These are phyloP conservation scores for Sarocladium brachiariae DNA, from an alignment of 2,329 filamentous ascomycete genomes.

Conservation along the genomic window DNA sequence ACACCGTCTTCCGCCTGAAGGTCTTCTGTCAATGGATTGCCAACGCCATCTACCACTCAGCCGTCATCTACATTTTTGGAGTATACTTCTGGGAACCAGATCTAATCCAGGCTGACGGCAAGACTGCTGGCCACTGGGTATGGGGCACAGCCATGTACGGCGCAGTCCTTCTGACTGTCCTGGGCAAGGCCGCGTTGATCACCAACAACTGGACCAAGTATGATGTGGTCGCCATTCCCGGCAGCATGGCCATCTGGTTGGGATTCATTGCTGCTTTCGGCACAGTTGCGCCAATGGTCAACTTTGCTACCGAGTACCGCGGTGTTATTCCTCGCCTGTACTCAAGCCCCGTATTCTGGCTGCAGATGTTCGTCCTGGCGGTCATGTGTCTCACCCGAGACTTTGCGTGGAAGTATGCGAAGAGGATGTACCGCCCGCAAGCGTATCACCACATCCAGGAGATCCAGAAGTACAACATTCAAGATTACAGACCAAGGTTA, in stretches of 20 bases:
- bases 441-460: conserved; percentile 98
- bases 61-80: conserved; percentile 82
- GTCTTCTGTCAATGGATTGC: conserved; percentile 89
- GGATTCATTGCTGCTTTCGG: conserved; percentile 84
- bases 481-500: conserved; percentile 93
- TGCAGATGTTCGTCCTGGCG: conserved; percentile 77
- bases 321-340: conserved; percentile 80
- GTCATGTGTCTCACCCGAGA: conserved; percentile 79
- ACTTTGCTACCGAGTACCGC: conserved; percentile 75
- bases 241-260: conserved; percentile 87
- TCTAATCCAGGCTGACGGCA: conserved; percentile 70
- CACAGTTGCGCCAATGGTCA: conserved; percentile 73
- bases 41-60: conserved; percentile 92
- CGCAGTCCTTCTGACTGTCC: conserved; percentile 83
- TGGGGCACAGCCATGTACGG: conserved; percentile 97
- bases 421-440: conserved; percentile 94
- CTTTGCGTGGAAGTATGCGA: conserved; percentile 94
- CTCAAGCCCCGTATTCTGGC: conserved; percentile 79
- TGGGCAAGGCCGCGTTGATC: conserved; percentile 89
- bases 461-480: conserved; percentile 99
- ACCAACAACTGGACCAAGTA: conserved; percentile 99
- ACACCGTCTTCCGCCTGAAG: conserved; percentile 86
- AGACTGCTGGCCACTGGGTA: conserved; percentile 88
- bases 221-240: conserved; percentile 89
- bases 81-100: conserved; percentile 79